Evolutionary conservation across 768 basidiomycete species (phyloP).

Genomic region (Piloderma croceum): DNA sequence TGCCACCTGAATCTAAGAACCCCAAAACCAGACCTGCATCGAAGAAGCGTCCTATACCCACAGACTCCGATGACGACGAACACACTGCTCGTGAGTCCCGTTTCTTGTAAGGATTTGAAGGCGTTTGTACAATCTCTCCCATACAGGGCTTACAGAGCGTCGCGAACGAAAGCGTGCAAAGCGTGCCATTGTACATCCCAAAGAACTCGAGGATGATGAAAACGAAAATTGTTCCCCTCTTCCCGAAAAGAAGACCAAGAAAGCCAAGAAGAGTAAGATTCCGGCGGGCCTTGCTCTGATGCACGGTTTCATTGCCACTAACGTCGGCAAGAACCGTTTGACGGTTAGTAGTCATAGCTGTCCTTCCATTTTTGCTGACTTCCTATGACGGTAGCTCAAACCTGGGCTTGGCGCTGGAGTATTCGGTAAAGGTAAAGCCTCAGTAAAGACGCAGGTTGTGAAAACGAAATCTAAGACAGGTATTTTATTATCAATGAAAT

Average conservation of each 20-base stretch:
- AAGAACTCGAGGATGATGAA: not conserved
- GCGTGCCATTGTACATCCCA: constrained; percentile 31
- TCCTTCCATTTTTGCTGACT: not conserved
- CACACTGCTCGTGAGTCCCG: constrained; percentile 28
- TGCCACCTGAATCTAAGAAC: not conserved
- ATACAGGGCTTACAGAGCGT: constrained; percentile 39
- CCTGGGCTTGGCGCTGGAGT: constrained; percentile 27
- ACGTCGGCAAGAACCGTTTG: constrained; percentile 30
- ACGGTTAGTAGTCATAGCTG: constrained; percentile 21
- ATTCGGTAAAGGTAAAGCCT: constrained; percentile 33
- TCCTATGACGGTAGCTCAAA: constrained; percentile 19
- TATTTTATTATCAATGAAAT: constrained; percentile 9
- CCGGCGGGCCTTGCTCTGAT: constrained; percentile 28
- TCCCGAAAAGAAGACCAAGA: constrained; percentile 8
- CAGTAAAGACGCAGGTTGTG: constrained; percentile 19
- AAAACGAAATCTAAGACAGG: no score
- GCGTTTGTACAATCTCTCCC: not conserved
- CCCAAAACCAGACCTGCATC: not conserved
- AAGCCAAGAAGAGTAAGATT: constrained; percentile 17
- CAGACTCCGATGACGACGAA: constrained; percentile 26
- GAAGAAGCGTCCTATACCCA: constrained; percentile 4
- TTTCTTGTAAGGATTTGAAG: not conserved
- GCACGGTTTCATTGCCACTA: constrained; percentile 33
- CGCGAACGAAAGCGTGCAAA: constrained; percentile 40
- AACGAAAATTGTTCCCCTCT: not conserved